A percentile compares a stretch with the other conserved stretches of the same genome.
Conservation (phyloP, 2,329 filamentous ascomycete genomes). For the Corinectria fuckeliana region DNA sequence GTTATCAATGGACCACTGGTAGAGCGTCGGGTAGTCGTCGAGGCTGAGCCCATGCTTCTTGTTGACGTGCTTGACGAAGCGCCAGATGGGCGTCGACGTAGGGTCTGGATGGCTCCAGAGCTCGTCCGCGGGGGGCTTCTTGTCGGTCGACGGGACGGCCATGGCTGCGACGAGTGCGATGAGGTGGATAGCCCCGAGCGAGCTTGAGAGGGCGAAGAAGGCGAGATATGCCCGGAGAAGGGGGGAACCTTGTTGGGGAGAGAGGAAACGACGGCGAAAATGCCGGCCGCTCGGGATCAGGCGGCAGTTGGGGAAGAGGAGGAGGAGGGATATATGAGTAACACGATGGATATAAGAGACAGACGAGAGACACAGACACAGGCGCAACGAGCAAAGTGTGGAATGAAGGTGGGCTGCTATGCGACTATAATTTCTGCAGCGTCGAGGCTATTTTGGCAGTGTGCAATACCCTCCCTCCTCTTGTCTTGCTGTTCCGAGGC, state of each 20-base stretch:
- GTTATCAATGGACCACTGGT: constrained; percentile 83
- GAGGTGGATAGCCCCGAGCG: background rate
- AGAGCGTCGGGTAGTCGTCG: constrained; percentile 74
- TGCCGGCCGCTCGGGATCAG: constrained; percentile 17
- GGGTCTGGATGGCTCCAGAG: constrained; percentile 77
- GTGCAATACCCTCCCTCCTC: background rate
- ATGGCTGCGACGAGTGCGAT: constrained; percentile 15
- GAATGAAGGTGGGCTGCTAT: constrained; percentile 2
- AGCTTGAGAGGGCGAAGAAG: background rate
- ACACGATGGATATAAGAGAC: background rate
- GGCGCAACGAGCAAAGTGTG: background rate
- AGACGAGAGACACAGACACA: constrained; percentile 1
- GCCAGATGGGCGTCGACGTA: constrained; percentile 71
- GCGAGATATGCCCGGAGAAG: background rate
- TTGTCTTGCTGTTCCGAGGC: constrained; percentile 19
- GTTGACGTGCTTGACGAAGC: constrained; percentile 74
- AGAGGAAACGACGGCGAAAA: constrained; percentile 18
- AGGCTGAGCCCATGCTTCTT: constrained; percentile 69
- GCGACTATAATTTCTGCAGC: constrained; percentile 3
- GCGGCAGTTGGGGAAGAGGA: constrained; percentile 1
- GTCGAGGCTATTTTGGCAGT: constrained; percentile 11
- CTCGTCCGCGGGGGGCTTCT: constrained; percentile 45
- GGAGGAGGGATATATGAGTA: background rate
- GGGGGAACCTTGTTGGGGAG: constrained; percentile 11
- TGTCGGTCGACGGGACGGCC: constrained; percentile 37